Evolutionary conservation across 257 asterid species (phyloP), one percentile per base, ranked within the genome.

Genomic region (Solanum clarkiae): DNA sequence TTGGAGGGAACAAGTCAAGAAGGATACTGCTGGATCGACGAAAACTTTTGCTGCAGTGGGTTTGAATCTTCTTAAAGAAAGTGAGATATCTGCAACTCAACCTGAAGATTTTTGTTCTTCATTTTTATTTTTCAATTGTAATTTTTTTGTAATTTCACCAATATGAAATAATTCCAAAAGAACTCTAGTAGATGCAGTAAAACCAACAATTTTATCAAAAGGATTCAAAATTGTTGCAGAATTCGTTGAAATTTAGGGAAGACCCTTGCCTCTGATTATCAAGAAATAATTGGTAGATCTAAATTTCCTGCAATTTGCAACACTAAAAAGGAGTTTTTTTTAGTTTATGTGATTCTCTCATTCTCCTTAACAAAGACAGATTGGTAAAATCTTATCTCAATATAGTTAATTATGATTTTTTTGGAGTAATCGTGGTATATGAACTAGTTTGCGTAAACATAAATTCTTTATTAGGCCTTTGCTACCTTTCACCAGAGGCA

Each of bases 111-210:
- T 32, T 32, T 32, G 4, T 32, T 3, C 36, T 32, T 32, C 36
- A 32, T 32, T 32, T 32, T 32, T 32, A 32, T 32, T 32, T 32
- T 32, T 32, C 36, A 32, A 32, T 32, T 32, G 36, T 32, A 32
- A 32, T 32, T 32, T 32, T 32, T 4, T 32, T 32, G 4, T 32
- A n/a, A 53, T 91, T 36, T 91, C 93, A 32, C 36, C 36, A 32
- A 32, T 4, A 32, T 32, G 36, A 32, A 32, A 32, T 32, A 32
- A 32, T 32, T 32, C 36, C 36, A 32, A 32, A 91, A 93, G 20
- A 81, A 90, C 91, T 1, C 87, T 94, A 14, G 53, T 42, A 77
- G 93, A 92, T 80, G 92, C 91, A 6, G 83, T 87, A 26, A 85
- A 88, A 85, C 84, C 90, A 1, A 82, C 90, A 1, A 82, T 92